Conservation (phyloP, 495 filamentous ascomycete genomes). For the Penicillium fimorum region DNA sequence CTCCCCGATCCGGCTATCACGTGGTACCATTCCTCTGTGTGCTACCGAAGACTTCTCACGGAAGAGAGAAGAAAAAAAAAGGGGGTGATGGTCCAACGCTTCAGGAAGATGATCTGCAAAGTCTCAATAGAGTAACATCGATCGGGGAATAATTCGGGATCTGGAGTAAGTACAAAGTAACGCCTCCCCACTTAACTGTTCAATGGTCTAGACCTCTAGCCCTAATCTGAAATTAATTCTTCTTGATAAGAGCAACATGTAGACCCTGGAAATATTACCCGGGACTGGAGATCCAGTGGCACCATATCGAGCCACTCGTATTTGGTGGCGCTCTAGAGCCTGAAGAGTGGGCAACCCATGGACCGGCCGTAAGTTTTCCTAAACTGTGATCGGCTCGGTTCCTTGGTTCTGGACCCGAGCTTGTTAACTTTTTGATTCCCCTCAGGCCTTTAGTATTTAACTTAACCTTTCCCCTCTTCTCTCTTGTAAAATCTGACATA, state of each 20-base stretch:
- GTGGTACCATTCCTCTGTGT: not conserved
- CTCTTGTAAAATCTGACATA: not conserved
- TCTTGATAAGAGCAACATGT: too few species aligned
- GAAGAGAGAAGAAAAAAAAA: not conserved
- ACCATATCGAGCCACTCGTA: constrained; percentile 14
- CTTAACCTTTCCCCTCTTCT: constrained; percentile 5
- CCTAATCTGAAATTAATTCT: too few species aligned
- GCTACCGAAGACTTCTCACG: not conserved
- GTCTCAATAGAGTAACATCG: not conserved
- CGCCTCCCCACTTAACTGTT: not conserved
- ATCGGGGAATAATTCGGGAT: not conserved
- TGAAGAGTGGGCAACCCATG: constrained; percentile 19
- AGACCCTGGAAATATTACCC: constrained; percentile 8
- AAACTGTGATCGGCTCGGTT: constrained; percentile 26
- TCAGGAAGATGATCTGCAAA: constrained; percentile 2
- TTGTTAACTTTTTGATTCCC: constrained; percentile 6
- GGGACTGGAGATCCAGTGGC: constrained; percentile 1
- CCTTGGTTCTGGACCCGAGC: constrained; percentile 25
- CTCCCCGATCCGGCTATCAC: constrained; percentile 3
- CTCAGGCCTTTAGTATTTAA: constrained; percentile 11
- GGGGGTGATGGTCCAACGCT: not conserved
- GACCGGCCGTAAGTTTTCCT: constrained; percentile 23
- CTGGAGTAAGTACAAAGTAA: constrained; percentile 5
- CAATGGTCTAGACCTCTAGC: constrained; percentile 1
- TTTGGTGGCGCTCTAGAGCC: constrained; percentile 21